Conservation (phyloP, 2,329 filamentous ascomycete genomes). For the Clonostachys sp. region DNA sequence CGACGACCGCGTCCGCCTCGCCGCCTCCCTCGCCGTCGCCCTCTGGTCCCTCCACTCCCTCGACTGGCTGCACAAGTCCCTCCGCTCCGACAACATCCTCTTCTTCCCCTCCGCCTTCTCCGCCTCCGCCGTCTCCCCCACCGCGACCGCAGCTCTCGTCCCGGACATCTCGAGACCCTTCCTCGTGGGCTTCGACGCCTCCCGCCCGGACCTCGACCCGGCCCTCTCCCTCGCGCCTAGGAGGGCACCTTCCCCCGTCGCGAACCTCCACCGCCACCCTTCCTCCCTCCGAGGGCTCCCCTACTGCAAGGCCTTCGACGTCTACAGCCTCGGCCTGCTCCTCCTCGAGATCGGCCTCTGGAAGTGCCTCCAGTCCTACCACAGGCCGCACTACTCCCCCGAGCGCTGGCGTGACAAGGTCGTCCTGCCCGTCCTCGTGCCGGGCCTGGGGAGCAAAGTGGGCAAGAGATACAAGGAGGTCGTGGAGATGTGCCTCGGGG, state of each 20-base stretch:
- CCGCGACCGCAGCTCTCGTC: conserved; percentile 22
- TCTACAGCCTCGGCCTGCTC: conserved; percentile 47
- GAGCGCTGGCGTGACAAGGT: conserved; percentile 36
- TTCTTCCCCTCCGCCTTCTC: conserved; percentile 43
- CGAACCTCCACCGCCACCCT: conserved; percentile 42
- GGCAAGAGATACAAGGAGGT: conserved; percentile 31
- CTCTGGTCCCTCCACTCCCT: conserved; percentile 47
- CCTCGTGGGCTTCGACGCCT: conserved; percentile 50
- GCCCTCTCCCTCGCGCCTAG: conserved; percentile 40
- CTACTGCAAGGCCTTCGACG: conserved; percentile 43
- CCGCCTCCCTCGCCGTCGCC: conserved; percentile 33
- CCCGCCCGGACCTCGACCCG: conserved; percentile 43
- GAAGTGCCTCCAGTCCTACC: conserved; percentile 32
- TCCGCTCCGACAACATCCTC: conserved; percentile 47
- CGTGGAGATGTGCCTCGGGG: conserved; percentile 33
- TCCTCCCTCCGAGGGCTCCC: conserved; percentile 30
- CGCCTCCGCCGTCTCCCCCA: conserved; percentile 17
- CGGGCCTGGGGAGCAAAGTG: conserved; percentile 32
- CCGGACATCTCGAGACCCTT: conserved; percentile 36
- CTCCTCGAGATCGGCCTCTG: conserved; percentile 47
- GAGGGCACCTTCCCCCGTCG: conserved; percentile 29
- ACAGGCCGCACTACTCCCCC: conserved; percentile 34
- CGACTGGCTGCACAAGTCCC: conserved; percentile 53
- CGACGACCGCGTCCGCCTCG: conserved; percentile 34
- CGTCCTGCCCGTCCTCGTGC: conserved; percentile 31